These are phyloP conservation scores for cucumber (Cucumis sativus) DNA, from an alignment of 306 rosid genomes.

Conservation along the genomic window Cucumber_9930_V3 NC_026657.2:34319001-34319500, in stretches of 20 bases:
- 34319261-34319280: not conserved
- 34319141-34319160: not conserved
- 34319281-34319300: not conserved
- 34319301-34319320: slow-evolving; percentile 17
- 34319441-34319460: not conserved
- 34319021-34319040: not conserved
- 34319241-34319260: not conserved
- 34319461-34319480: slow-evolving; percentile 54
- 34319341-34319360: slow-evolving; percentile 96
- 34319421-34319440: not conserved
- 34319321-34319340: slow-evolving; percentile 55
- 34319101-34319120: not conserved
- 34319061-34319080: not conserved
- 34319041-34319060: not conserved
- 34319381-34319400: not conserved
- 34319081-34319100: not conserved
- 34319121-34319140: not conserved
- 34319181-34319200: not conserved
- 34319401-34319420: not conserved
- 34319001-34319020: not conserved
- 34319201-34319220: not conserved
- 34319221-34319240: not conserved
- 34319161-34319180: not conserved
- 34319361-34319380: slow-evolving; percentile 67
- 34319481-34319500: slow-evolving; percentile 81